Base-by-base conservation (phyloP, 345 rosid species). In the Eucalyptus sp. region DNA sequence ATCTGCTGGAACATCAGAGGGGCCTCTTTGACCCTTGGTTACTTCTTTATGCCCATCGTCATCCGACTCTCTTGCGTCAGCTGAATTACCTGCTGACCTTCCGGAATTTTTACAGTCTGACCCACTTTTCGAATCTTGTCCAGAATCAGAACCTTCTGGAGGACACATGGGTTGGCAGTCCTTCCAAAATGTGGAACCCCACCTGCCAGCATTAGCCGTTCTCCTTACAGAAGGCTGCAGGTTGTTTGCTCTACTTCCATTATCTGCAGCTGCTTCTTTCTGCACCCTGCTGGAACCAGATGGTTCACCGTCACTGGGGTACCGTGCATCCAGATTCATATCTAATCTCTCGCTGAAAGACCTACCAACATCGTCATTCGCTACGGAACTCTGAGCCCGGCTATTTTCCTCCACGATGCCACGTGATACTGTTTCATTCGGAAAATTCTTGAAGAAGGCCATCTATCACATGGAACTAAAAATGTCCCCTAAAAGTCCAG, bases 111-210 rank as follows among this genome's bases (percentile, higher is more conserved):
- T 95, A 88, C 86, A 90, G 64, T 93, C 97, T 51, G 91, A 93
- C 58, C 88, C 91, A 50, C 91, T 88, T 87, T 93, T 96, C 48
- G 95, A 97, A 91, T 96, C 97, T 88, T 93, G 95, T 46, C 96
- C 97, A 87, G 96, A 94, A 91, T 92, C 98, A 88, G 95, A 95
- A 13, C 93, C 96, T 29, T 92, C 96, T 64, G 90, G 92, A 86
- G 91, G 89, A 52, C 93, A 94, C 94, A 94, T 91, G 18, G 99
- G 99, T 92, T 94, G 99, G 93, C 99, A 98, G 88, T 97, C 99
- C 92, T 94, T 98, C 99, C 99, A 98, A 91, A 97, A 98, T 41
- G 94, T 93, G 17, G 99, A 96, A 91, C 99, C 99, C 99, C 99
- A 98, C 88, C 92, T 95, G 80, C 99, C 98, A 87, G 96, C 87